Evolutionary conservation across 2,329 filamentous ascomycete species (phyloP).

Genomic region (Pyrenophora tritici-repentis): DNA sequence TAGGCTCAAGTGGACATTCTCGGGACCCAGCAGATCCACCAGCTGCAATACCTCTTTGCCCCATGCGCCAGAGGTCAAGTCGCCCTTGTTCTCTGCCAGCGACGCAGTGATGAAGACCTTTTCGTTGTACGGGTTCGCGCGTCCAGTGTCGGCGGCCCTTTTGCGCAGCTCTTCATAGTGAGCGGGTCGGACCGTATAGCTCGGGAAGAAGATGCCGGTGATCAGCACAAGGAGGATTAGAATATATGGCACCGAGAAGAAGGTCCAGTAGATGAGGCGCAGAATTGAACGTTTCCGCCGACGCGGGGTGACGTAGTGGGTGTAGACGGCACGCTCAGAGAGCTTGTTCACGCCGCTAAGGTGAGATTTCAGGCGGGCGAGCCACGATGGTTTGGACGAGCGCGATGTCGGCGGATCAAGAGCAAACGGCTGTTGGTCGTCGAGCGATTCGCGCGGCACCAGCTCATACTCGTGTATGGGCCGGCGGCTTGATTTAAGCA

Average conservation of each 20-base stretch:
- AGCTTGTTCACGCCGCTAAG: constrained; percentile 35
- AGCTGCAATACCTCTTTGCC: constrained; percentile 64
- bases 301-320: constrained; percentile 41
- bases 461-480: constrained; percentile 41
- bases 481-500: constrained; percentile 25
- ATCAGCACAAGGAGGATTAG: constrained; percentile 48
- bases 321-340: constrained; percentile 36
- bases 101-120: constrained; percentile 76
- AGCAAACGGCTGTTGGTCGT: constrained; percentile 25
- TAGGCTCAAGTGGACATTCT: constrained; percentile 73
- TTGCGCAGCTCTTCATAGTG: constrained; percentile 56
- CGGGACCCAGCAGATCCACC: constrained; percentile 67
- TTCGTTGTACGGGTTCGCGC: constrained; percentile 62
- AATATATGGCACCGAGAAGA: constrained; percentile 42
- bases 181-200: constrained; percentile 59
- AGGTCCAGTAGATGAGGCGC: constrained; percentile 38
- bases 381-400: constrained; percentile 32
- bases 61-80: constrained; percentile 68
- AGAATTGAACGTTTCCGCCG: constrained; percentile 39
- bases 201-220: constrained; percentile 58
- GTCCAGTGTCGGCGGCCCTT: constrained; percentile 40
- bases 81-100: constrained; percentile 67
- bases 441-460: constrained; percentile 37
- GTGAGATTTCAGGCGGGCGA: constrained; percentile 20
- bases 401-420: constrained; percentile 17